Base-by-base conservation (phyloP, 345 rosid genomes). In the Geranium rotundifolium region DNA sequence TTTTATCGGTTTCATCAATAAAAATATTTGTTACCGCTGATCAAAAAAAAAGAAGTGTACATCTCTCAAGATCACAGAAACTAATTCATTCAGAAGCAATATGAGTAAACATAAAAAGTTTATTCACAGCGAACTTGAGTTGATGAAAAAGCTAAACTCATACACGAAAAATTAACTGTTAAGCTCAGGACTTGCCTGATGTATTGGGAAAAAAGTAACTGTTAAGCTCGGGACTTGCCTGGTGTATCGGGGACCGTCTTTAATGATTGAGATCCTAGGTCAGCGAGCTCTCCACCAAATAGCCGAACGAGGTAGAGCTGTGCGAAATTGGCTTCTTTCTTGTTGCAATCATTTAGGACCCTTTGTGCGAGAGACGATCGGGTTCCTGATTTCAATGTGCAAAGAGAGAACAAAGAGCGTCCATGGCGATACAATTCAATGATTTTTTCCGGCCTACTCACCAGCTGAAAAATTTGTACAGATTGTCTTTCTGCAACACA, bases 391-490 rank as follows among this genome's bases (percentile, higher is more conserved):
- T n/a, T 62, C 57, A 58, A 31, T 54, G 56, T 15, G 41, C 17
- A 63, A 58, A 52, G 18, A 29, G 66, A 57, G 66, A 63, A 4
- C 5, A 57, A 52, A 27, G 72, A 68, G 29, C 62, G 67, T 17
- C 66, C 62, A 15, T 41, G 66, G 49, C 63, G 66, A 57, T 56
- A 62, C 66, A 46, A 0, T 46, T 46, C 52, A 7, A 46, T 6
- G 50, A 13, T 41, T 41, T 41, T 41, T 3, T 6, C 7, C 10
- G 4, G 5, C 10, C 50, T 41, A 1, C 50, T 41, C 50, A 4
- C 14, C 14, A 41, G 7, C 9, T 41, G 50, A 13, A 3, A 13
- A 41, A 41, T 41, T 3, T 46, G 52, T 16, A 46, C 14, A 46
- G 41, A 34, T 34, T 8, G 41, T 34, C 41, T 34, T 34, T 34